Evolutionary conservation across 805 yeast genomes (phyloP).

Genomic region (Hanseniaspora lachancei): DNA sequence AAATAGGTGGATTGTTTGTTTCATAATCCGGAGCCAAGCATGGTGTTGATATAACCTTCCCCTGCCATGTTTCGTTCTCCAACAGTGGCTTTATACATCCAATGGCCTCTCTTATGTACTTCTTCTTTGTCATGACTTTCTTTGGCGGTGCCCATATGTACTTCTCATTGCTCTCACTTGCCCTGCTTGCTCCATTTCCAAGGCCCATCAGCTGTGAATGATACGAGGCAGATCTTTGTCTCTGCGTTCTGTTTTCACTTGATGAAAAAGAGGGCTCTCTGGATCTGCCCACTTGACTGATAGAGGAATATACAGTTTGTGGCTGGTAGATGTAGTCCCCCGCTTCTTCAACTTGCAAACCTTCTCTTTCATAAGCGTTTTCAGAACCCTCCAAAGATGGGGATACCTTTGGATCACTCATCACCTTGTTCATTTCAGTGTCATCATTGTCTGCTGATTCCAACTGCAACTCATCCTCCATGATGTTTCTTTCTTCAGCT

Average conservation of each 20-base stretch:
- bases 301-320: neutral
- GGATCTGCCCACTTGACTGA: neutral
- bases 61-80: slow-evolving; percentile 42
- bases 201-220: slow-evolving; percentile 5
- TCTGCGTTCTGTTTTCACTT: neutral
- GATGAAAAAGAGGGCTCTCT: neutral
- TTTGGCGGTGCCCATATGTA: slow-evolving; percentile 37
- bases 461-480: slow-evolving; percentile 16
- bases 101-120: slow-evolving; percentile 38
- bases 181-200: neutral
- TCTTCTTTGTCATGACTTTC: slow-evolving; percentile 28
- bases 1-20: slow-evolving; percentile 21
- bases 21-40: slow-evolving; percentile 18
- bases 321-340: slow-evolving; percentile 8
- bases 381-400: slow-evolving; percentile 11
- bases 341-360: slow-evolving; percentile 20
- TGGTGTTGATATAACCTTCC: slow-evolving; percentile 32
- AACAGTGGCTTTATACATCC: slow-evolving; percentile 45
- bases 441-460: slow-evolving; percentile 17
- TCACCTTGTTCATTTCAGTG: slow-evolving; percentile 11
- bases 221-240: slow-evolving; percentile 7
- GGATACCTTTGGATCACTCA: slow-evolving; percentile 1
- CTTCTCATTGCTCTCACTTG: neutral
- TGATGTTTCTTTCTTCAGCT: slow-evolving; percentile 13
- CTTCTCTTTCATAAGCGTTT: slow-evolving; percentile 14